phyloP scores from a whole-genome alignment of 2,329 filamentous ascomycete genomes.

The Fusarium kyushuense region DNA sequence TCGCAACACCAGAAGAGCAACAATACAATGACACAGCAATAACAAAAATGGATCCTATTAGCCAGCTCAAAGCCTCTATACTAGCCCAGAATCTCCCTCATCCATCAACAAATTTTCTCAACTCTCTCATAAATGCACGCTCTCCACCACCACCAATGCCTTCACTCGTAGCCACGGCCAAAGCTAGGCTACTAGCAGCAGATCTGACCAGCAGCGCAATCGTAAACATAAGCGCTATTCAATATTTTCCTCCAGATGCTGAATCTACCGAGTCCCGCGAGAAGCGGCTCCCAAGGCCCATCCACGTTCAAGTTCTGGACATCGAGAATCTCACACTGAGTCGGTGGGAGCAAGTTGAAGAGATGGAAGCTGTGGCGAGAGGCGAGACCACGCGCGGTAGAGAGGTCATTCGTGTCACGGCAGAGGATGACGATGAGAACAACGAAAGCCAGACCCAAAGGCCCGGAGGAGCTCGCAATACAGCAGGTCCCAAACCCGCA shows the following conservation, averaged over 20 bases:
- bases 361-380: slow-evolving; percentile 77
- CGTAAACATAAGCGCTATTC: slow-evolving; percentile 56
- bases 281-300: slow-evolving; percentile 67
- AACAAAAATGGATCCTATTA: slow-evolving; percentile 49
- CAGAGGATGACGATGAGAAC: slow-evolving; percentile 57
- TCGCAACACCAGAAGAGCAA: slow-evolving; percentile 23
- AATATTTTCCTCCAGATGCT: slow-evolving; percentile 67
- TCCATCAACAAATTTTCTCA: slow-evolving; percentile 70
- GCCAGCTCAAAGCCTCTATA: slow-evolving; percentile 66
- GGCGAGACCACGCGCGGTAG: slow-evolving; percentile 81
- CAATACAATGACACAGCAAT: slow-evolving; percentile 11
- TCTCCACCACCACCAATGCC: slow-evolving; percentile 71
- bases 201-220: slow-evolving; percentile 73
- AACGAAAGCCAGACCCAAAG: slow-evolving; percentile 50
- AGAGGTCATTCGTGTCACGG: slow-evolving; percentile 80
- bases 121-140: slow-evolving; percentile 68
- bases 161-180: slow-evolving; percentile 81
- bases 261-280: slow-evolving; percentile 66
- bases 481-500: slow-evolving; percentile 35
- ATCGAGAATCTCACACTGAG: slow-evolving; percentile 84
- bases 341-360: slow-evolving; percentile 89
- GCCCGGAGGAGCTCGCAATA: slow-evolving; percentile 9
- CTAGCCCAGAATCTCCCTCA: slow-evolving; percentile 66
- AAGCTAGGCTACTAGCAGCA: slow-evolving; percentile 81
- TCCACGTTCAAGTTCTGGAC: slow-evolving; percentile 86